Conservation (phyloP, 106 monocot genomes). For the Dendrobium chrysotoxum region DNA sequence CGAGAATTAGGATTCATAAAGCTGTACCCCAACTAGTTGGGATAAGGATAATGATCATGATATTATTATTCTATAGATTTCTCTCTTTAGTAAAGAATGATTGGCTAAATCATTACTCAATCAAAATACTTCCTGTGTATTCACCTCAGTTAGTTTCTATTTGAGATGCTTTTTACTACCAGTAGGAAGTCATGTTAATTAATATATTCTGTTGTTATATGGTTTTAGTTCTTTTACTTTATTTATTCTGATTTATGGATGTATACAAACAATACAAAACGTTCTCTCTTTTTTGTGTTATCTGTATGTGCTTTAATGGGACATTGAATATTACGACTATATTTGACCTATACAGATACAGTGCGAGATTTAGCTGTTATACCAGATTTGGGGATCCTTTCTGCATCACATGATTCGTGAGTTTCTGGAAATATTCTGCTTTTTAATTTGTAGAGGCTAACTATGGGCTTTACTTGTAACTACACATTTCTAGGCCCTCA, state of each 20-base stretch:
- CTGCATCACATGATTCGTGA: slow-evolving; percentile 97
- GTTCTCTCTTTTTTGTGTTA: neutral
- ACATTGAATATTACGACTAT: neutral
- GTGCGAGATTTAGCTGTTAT: slow-evolving; percentile 75
- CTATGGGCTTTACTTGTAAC: neutral
- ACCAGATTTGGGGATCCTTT: slow-evolving; percentile 90
- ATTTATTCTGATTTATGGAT: neutral
- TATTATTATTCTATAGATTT: neutral
- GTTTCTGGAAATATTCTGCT: neutral
- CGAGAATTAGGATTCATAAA: too few species aligned
- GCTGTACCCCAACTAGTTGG: too few species aligned
- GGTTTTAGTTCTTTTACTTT: neutral
- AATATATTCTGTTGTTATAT: neutral
- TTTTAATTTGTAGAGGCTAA: neutral
- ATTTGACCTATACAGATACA: slow-evolving; percentile 46
- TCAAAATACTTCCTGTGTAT: neutral
- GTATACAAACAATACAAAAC: neutral
- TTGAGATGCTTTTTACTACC: neutral
- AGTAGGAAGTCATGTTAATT: neutral
- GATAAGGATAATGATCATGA: neutral
- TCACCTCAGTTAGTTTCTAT: neutral
- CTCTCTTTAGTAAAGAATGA: neutral
- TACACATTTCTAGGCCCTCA: neutral
- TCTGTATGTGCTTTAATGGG: neutral
- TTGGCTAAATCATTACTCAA: neutral